Evolutionary conservation across 2,329 filamentous ascomycete genomes (phyloP).

Genomic region (Pestalotiopsis fici): DNA sequence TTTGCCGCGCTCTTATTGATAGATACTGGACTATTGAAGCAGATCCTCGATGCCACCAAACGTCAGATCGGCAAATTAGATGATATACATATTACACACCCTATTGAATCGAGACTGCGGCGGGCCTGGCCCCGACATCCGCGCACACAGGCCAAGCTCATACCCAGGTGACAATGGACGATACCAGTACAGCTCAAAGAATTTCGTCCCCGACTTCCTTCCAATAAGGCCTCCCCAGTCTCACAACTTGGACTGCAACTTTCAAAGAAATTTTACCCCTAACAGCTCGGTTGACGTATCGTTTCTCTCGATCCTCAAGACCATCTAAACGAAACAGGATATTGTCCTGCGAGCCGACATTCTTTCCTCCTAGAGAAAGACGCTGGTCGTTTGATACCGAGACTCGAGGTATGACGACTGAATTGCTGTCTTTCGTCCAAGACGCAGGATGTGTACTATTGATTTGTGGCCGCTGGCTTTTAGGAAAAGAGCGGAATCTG

Average conservation of each 20-base stretch:
- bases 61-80: no score
- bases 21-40: no score
- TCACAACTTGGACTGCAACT: neutral
- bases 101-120: no score
- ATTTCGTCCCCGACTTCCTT: no score
- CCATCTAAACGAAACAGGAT: neutral
- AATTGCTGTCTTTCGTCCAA: neutral
- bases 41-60: no score
- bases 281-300: neutral
- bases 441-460: neutral
- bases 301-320: neutral
- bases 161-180: no score
- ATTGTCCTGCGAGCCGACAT: neutral
- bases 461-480: no score
- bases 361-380: neutral
- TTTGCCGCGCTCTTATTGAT: neutral
- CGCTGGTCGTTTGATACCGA: neutral
- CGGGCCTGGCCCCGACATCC: no score
- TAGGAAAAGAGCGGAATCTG: neutral
- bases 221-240: no score
- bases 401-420: neutral
- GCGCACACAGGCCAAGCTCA: no score
- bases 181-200: no score
- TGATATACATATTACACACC: no score
- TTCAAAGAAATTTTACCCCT: neutral